Evolutionary conservation across 345 rosid species (phyloP).

Genomic region (Rhizophora apiculata): DNA sequence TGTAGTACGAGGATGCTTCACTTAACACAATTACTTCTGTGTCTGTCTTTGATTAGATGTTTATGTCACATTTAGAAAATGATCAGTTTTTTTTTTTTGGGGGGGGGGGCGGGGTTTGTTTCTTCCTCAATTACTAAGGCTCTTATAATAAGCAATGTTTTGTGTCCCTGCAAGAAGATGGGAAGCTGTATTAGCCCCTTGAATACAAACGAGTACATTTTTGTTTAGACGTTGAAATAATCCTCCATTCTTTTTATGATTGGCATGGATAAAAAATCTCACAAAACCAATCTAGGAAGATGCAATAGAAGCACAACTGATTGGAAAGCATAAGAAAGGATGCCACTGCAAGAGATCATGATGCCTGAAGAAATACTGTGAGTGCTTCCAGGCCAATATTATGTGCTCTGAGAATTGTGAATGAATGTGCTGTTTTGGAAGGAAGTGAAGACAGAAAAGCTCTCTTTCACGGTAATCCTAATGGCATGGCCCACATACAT

Average conservation of each 20-base stretch:
- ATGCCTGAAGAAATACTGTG: slow-evolving; percentile 91
- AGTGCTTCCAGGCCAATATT: slow-evolving; percentile 80
- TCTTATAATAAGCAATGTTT: not conserved
- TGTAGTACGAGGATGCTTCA: too few species aligned
- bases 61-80: not conserved
- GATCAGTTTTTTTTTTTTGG: not conserved
- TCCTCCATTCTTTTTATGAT: not conserved
- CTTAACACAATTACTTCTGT: not conserved
- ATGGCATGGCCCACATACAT: slow-evolving; percentile 40
- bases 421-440: slow-evolving; percentile 77
- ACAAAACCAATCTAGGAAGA: slow-evolving; percentile 47
- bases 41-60: not conserved
- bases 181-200: not conserved
- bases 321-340: slow-evolving; percentile 83
- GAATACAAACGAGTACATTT: not conserved
- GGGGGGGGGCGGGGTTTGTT: too few species aligned
- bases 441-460: slow-evolving; percentile 60
- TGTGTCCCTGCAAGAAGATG: not conserved
- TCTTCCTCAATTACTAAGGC: not conserved
- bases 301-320: slow-evolving; percentile 35
- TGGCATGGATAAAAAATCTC: slow-evolving; percentile 6
- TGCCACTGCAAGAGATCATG: slow-evolving; percentile 89
- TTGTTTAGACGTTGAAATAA: not conserved
- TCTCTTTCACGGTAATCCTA: slow-evolving; percentile 44
- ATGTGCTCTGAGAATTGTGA: slow-evolving; percentile 82